These are phyloP conservation scores for Phialemoniopsis sp. DNA, from an alignment of 2,329 filamentous ascomycete species.

Conservation along the genomic window DNA sequence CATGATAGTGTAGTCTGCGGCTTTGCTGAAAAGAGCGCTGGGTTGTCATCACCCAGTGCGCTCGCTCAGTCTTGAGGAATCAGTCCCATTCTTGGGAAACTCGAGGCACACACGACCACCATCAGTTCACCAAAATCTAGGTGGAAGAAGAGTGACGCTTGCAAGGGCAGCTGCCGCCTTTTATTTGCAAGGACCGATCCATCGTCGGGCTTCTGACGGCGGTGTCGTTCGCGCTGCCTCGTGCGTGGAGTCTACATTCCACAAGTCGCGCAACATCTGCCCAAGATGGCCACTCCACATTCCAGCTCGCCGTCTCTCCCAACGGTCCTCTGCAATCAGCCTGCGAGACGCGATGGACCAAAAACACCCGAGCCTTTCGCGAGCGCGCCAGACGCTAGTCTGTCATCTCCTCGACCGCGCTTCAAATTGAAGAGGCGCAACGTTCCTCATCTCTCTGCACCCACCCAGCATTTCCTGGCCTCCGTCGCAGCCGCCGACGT, in stretches of 20 bases:
- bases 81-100: no score
- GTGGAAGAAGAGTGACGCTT: no score
- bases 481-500: constrained; percentile 63
- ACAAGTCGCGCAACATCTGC: constrained; percentile 35
- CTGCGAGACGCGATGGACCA: constrained; percentile 29
- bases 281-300: constrained; percentile 44
- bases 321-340: constrained; percentile 30
- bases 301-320: constrained; percentile 38
- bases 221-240: no score
- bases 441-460: constrained; percentile 44
- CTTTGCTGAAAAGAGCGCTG: no score
- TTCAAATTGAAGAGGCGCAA: constrained; percentile 53
- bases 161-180: no score
- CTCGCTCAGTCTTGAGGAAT: no score
- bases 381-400: constrained; percentile 26
- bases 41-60: no score
- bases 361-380: constrained; percentile 49
- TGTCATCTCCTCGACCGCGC: constrained; percentile 47
- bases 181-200: no score
- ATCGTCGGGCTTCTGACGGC: no score
- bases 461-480: constrained; percentile 63
- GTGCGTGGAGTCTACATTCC: constrained; percentile 37
- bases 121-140: no score
- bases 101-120: no score
- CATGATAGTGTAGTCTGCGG: no score